phyloP scores from a whole-genome alignment of 1,284 basidiomycete genomes.

The Meripilus lineatus region DNA sequence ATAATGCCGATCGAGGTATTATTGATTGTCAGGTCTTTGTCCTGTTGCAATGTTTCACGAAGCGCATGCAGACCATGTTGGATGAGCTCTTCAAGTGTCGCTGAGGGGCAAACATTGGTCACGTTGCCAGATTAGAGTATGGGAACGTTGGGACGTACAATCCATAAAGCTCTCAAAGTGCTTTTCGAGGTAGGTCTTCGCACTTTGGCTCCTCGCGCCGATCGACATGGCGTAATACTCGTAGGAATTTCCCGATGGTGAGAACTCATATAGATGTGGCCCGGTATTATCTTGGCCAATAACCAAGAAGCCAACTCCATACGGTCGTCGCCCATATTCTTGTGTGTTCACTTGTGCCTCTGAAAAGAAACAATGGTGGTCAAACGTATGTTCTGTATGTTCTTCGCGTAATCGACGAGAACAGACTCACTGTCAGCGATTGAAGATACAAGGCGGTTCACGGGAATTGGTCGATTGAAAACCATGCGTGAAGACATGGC shows the following conservation, averaged over 20 bases:
- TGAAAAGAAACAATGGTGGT: conserved; percentile 36
- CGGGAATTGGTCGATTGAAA: conserved; percentile 92
- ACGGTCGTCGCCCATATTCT: conserved; percentile 95
- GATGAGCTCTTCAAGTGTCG: conserved; percentile 80
- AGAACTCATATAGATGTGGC: conserved; percentile 98
- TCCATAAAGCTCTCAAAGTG: conserved; percentile 86
- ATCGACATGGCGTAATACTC: conserved; percentile 99
- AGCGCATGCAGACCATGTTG: conserved; percentile 90
- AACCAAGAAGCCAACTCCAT: conserved; percentile 98
- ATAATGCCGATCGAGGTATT: conserved; percentile 95
- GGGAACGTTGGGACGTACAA: conserved; percentile 47
- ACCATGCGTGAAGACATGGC: conserved; percentile 94
- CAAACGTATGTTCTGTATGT: neutral
- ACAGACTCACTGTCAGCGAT: conserved; percentile 86
- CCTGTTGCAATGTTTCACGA: conserved; percentile 93
- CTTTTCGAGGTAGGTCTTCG: conserved; percentile 97
- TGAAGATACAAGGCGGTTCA: conserved; percentile 87
- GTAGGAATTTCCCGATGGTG: conserved; percentile 94
- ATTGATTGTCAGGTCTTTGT: conserved; percentile 87
- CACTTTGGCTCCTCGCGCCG: conserved; percentile 94
- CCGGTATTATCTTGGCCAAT: conserved; percentile 94
- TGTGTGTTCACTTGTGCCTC: conserved; percentile 99
- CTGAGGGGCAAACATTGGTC: conserved; percentile 33
- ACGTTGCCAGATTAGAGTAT: conserved; percentile 3
- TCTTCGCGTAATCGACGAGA: neutral